A percentile compares a stretch with the other conserved stretches of the same genome.
Conservation (phyloP, 768 basidiomycete species). For the Tricholomella constricta region DNA sequence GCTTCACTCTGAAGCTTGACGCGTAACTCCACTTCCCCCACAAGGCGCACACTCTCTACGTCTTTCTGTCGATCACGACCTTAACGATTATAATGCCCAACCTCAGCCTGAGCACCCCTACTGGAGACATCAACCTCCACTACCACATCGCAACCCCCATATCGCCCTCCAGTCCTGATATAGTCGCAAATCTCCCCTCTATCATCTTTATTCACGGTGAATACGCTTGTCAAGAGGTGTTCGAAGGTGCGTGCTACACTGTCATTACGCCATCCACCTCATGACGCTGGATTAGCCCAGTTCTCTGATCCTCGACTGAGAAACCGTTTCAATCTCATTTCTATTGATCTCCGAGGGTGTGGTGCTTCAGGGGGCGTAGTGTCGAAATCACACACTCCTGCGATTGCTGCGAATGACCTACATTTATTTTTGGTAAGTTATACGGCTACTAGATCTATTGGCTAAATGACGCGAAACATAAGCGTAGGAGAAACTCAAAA, state of each 20-base stretch:
- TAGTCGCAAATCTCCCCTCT: conserved; percentile 36
- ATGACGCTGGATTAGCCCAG: conserved; percentile 25
- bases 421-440: conserved; percentile 32
- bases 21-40: too few species aligned
- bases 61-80: neutral
- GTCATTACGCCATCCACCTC: neutral
- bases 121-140: conserved; percentile 29
- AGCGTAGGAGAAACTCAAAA: conserved; percentile 1
- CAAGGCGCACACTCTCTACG: too few species aligned
- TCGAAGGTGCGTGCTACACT: conserved; percentile 34
- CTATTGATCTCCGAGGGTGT: conserved; percentile 34
- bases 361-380: conserved; percentile 33
- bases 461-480: neutral
- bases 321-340: conserved; percentile 37
- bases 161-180: conserved; percentile 26
- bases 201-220: conserved; percentile 41
- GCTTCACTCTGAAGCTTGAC: too few species aligned
- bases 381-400: conserved; percentile 24
- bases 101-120: conserved; percentile 30
- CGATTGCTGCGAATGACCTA: conserved; percentile 33
- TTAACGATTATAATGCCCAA: conserved; percentile 28
- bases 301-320: conserved; percentile 36
- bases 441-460: neutral
- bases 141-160: conserved; percentile 42
- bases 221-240: conserved; percentile 33